Percentiles rank a stretch among this genome's conserved stretches.
These are phyloP conservation scores for Brettanomyces nanus DNA, from an alignment of 805 yeast species.

Conservation along the genomic window DNA sequence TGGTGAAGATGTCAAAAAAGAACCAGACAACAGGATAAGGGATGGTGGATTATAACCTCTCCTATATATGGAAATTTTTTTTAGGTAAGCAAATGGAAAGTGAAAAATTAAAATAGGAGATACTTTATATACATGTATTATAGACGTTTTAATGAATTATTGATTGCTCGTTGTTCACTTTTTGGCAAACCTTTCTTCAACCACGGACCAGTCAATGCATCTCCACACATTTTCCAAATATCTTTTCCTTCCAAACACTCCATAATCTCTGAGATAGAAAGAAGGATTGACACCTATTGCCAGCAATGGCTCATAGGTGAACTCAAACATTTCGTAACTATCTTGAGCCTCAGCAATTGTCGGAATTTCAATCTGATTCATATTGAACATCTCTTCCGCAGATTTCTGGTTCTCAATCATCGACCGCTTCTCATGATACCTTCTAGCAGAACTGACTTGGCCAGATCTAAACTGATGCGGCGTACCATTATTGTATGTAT, in stretches of 20 bases:
- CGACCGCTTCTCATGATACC: conserved; percentile 18
- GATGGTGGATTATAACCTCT: too few species aligned
- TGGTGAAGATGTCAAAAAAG: conserved; percentile 6
- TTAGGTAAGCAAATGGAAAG: too few species aligned
- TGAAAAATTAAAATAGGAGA: too few species aligned
- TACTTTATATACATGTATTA: too few species aligned
- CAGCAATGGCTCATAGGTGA: conserved; percentile 45
- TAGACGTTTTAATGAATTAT: too few species aligned
- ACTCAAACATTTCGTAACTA: conserved; percentile 33
- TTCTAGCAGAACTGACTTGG: conserved; percentile 36
- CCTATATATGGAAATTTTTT: too few species aligned
- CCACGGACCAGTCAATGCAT: conserved; percentile 76
- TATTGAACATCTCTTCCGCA: conserved; percentile 8
- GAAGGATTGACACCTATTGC: conserved; percentile 69
- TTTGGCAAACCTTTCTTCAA: conserved; percentile 47
- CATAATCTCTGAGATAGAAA: conserved; percentile 65
- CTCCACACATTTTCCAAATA: conserved; percentile 73
- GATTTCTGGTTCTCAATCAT: conserved; percentile 9
- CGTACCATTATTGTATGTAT: conserved; percentile 86
- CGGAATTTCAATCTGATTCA: conserved; percentile 19
- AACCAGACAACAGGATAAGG: too few species aligned
- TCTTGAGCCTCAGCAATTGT: conserved; percentile 33
- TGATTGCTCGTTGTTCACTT: too few species aligned
- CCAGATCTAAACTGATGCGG: conserved; percentile 59
- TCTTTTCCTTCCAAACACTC: conserved; percentile 64